Conservation (phyloP, 2,329 filamentous ascomycete genomes). For the Cladosporium sp. region DNA sequence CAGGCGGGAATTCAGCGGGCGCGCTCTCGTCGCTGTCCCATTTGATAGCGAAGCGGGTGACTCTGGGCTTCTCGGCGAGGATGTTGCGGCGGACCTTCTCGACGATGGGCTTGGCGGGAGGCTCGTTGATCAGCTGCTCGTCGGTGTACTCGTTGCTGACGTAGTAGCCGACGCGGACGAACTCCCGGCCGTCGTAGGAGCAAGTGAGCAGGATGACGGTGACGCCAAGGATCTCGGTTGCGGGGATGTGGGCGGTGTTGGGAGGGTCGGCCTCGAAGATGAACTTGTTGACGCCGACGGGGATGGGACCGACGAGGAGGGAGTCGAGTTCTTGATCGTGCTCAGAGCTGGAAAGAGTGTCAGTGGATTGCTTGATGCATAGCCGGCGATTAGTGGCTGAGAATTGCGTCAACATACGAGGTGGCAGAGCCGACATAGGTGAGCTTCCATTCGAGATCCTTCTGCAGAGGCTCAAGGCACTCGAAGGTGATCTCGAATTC, state of each 20-base stretch:
- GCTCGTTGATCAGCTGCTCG: slow-evolving; percentile 82
- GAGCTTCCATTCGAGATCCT: slow-evolving; percentile 98
- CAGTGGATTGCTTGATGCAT: too few relatives aligned
- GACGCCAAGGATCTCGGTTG: slow-evolving; percentile 92
- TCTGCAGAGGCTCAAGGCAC: slow-evolving; percentile 89
- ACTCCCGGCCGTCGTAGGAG: slow-evolving; percentile 93
- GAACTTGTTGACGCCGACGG: slow-evolving; percentile 97
- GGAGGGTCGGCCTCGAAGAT: slow-evolving; percentile 94
- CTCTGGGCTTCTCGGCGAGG: slow-evolving; percentile 92
- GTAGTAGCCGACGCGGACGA: slow-evolving; percentile 97
- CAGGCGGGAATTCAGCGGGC: slow-evolving; percentile 91
- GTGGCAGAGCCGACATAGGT: slow-evolving; percentile 98
- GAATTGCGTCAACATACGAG: slow-evolving; percentile 59
- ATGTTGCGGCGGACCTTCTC: slow-evolving; percentile 92
- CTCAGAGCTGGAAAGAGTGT: slow-evolving; percentile 63
- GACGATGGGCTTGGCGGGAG: slow-evolving; percentile 85
- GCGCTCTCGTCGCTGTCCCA: slow-evolving; percentile 99
- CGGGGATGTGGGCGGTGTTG: slow-evolving; percentile 83
- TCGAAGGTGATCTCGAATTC: slow-evolving; percentile 99
- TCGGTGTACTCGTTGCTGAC: slow-evolving; percentile 99
- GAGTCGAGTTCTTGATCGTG: slow-evolving; percentile 98
- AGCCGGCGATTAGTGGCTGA: slow-evolving; percentile 5
- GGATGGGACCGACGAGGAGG: slow-evolving; percentile 94
- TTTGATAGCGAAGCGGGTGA: slow-evolving; percentile 97
- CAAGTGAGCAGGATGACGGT: slow-evolving; percentile 96